A percentile compares a stretch with the other conserved stretches of the same genome.
These are phyloP conservation scores for Rhizopus delemar DNA, from an alignment of 371 early-diverging fungal genomes.

Conservation along the genomic window DNA sequence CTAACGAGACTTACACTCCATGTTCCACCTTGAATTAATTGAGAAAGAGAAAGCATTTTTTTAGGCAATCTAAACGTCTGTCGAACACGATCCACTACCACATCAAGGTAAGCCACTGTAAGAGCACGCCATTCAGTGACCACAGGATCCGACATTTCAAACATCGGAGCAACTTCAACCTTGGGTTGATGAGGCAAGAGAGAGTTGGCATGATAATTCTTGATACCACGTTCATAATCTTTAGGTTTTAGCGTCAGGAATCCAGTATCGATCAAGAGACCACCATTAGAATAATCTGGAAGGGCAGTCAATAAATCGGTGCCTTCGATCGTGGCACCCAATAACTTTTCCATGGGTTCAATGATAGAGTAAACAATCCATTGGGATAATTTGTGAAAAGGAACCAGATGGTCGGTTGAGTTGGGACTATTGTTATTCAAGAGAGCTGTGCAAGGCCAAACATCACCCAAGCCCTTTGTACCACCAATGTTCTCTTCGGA, in stretches of 20 bases:
- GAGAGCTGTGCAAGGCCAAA: constrained; percentile 72
- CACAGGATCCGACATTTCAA: constrained; percentile 80
- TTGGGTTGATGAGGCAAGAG: constrained; percentile 47
- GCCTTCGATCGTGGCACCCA: constrained; percentile 66
- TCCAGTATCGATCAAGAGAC: constrained; percentile 51
- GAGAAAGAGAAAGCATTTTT: constrained; percentile 71
- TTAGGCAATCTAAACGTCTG: constrained; percentile 59
- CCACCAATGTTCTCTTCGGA: constrained; percentile 60
- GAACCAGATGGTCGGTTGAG: constrained; percentile 56
- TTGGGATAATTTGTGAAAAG: constrained; percentile 91
- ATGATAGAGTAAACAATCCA: constrained; percentile 93
- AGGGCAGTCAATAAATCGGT: constrained; percentile 80
- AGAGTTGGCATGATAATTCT: constrained; percentile 48
- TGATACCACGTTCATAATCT: constrained; percentile 49
- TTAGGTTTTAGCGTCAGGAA: constrained; percentile 43
- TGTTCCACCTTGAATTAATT: constrained; percentile 89
- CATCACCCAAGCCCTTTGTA: constrained; percentile 73
- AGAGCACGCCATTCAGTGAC: constrained; percentile 93
- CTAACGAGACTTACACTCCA: constrained; percentile 56
- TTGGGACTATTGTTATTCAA: constrained; percentile 13
- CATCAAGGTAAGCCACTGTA: constrained; percentile 84
- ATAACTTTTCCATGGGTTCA: constrained; percentile 74
- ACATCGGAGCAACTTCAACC: constrained; percentile 64
- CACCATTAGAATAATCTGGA: constrained; percentile 92
- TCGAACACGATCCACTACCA: constrained; percentile 70